Conservation (phyloP, 371 early-diverging fungal genomes). For the Cokeromyces recurvatus region DNA sequence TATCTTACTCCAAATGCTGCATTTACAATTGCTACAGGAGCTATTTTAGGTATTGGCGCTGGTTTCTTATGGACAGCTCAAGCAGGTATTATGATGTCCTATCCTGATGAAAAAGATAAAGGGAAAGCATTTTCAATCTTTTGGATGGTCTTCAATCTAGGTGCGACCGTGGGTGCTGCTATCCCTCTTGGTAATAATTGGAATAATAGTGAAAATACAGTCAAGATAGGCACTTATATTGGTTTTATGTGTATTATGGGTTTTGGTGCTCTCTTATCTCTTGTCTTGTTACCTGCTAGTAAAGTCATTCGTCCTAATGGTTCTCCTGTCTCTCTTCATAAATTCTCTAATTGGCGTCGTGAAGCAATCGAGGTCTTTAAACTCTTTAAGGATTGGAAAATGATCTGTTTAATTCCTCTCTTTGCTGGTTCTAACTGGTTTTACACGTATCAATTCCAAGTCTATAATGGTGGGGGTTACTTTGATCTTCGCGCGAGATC, state of each 20-base stretch:
- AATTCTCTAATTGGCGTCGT: constrained; percentile 49
- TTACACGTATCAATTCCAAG: constrained; percentile 65
- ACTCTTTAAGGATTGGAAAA: constrained; percentile 61
- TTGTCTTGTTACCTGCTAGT: constrained; percentile 54
- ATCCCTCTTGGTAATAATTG: constrained; percentile 65
- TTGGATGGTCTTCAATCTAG: constrained; percentile 81
- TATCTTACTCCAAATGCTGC: constrained; percentile 41
- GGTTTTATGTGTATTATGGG: constrained; percentile 65
- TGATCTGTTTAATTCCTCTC: constrained; percentile 62
- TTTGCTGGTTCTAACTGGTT: constrained; percentile 74
- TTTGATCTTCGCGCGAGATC: constrained; percentile 58
- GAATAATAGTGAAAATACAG: constrained; percentile 20
- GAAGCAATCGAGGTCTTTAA: constrained; percentile 52
- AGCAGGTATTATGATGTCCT: constrained; percentile 79
- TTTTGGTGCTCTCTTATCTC: constrained; percentile 51
- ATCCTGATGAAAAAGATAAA: constrained; percentile 72
- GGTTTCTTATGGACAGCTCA: constrained; percentile 54
- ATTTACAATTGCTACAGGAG: constrained; percentile 54
- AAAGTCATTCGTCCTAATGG: constrained; percentile 67
- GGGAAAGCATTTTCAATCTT: constrained; percentile 65
- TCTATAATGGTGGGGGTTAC: constrained; percentile 39
- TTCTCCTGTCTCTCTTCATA: constrained; percentile 50
- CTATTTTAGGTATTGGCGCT: constrained; percentile 57
- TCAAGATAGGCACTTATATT: constrained; percentile 55
- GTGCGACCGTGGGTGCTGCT: constrained; percentile 69